These are phyloP conservation scores for Mortierella sp. DNA, from an alignment of 371 early-diverging fungal species.

Conservation along the genomic window DNA sequence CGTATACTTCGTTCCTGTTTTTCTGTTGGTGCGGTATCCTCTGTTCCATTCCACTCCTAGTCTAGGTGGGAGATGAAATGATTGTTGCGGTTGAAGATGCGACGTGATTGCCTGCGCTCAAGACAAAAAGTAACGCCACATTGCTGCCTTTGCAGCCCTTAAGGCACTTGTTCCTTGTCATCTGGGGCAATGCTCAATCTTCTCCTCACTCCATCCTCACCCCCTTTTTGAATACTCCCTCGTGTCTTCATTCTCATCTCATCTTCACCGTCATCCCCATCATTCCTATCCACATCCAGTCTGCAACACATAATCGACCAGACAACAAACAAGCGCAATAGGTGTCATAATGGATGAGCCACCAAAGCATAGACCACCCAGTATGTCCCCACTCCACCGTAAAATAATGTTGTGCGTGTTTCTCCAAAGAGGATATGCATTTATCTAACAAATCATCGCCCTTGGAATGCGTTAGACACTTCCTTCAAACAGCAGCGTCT, in stretches of 20 bases:
- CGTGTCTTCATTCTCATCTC: not conserved
- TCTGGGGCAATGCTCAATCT: not conserved
- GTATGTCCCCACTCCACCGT: conserved; percentile 12
- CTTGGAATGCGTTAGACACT: conserved; percentile 76
- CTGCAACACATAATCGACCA: not conserved
- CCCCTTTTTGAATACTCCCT: not conserved
- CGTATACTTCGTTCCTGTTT: too few species aligned
- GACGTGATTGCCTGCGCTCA: too few species aligned
- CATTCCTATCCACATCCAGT: not conserved
- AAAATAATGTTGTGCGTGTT: too few species aligned
- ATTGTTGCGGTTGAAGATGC: too few species aligned
- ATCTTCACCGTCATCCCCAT: not conserved
- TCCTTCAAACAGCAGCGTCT: conserved; percentile 97
- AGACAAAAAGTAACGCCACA: too few species aligned
- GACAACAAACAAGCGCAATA: not conserved
- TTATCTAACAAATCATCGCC: not conserved
- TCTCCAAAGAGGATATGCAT: too few species aligned
- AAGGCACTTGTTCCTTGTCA: too few species aligned
- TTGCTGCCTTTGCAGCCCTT: too few species aligned
- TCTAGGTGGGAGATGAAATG: too few species aligned
- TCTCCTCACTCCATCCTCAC: conserved; percentile 2
- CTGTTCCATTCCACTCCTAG: too few species aligned
- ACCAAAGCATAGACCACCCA: conserved; percentile 50
- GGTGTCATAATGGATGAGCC: conserved; percentile 52
- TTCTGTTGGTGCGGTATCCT: too few species aligned